These are phyloP conservation scores for Leccinum incarnatum DNA, from an alignment of 768 basidiomycete species.

Conservation along the genomic window DNA sequence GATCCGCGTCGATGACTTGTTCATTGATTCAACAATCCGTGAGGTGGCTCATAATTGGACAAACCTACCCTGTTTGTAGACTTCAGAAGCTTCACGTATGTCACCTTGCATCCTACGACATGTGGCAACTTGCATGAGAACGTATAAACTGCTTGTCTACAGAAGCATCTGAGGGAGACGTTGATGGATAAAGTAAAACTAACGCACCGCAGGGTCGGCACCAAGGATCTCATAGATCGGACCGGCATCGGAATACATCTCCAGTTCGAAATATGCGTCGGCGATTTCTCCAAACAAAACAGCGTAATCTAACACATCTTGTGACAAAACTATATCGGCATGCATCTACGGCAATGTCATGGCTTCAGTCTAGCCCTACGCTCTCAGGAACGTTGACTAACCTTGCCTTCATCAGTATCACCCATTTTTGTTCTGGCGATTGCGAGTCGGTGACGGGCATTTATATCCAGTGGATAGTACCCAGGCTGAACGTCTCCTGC, in stretches of 20 bases:
- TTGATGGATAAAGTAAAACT: neutral
- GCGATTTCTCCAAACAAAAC: constrained; percentile 81
- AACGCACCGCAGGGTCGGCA: constrained; percentile 64
- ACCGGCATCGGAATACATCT: constrained; percentile 74
- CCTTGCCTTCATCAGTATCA: constrained; percentile 78
- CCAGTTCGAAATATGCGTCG: constrained; percentile 69
- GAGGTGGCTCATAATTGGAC: neutral
- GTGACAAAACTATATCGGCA: constrained; percentile 62
- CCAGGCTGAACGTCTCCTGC: constrained; percentile 53
- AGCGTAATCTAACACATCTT: constrained; percentile 76
- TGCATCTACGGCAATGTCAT: constrained; percentile 54
- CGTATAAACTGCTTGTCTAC: constrained; percentile 73
- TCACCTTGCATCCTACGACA: constrained; percentile 80
- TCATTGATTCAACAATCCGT: constrained; percentile 19
- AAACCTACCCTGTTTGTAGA: constrained; percentile 74
- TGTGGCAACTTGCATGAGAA: constrained; percentile 74
- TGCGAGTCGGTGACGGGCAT: constrained; percentile 80
- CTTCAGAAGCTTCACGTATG: constrained; percentile 71
- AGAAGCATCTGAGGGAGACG: neutral
- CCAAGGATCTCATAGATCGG: constrained; percentile 80
- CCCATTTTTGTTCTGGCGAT: constrained; percentile 80
- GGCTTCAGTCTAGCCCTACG: neutral
- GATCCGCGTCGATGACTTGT: constrained; percentile 71
- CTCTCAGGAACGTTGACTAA: constrained; percentile 26
- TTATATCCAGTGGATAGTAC: constrained; percentile 38